Evolutionary conservation across 2,329 filamentous ascomycete species (phyloP).

Genomic region (Blumeria hordei): DNA sequence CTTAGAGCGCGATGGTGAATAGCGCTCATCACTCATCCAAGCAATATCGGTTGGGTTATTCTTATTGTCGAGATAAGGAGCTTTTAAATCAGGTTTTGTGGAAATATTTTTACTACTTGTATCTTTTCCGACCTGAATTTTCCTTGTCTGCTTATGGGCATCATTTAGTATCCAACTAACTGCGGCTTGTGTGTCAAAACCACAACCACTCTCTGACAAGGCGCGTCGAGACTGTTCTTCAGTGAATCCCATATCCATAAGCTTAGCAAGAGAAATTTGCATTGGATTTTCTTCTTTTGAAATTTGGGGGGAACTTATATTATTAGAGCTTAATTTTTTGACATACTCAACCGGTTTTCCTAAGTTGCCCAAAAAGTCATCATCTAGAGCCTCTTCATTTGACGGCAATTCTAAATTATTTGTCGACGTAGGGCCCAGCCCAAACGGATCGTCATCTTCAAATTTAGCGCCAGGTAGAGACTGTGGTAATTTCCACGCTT

Average conservation of each 20-base stretch:
- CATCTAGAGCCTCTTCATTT: conserved; percentile 17
- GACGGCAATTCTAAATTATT: conserved; percentile 14
- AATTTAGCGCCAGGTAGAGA: conserved; percentile 16
- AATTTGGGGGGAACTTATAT: conserved; percentile 4
- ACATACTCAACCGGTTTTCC: conserved; percentile 40
- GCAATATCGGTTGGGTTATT: conserved; percentile 2
- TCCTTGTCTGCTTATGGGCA: conserved; percentile 62
- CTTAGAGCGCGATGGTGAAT: conserved; percentile 22
- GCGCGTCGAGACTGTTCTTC: conserved; percentile 62
- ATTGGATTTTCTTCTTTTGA: conserved; percentile 23
- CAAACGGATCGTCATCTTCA: conserved; percentile 70
- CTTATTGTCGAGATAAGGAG: conserved; percentile 8
- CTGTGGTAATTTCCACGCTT: conserved; percentile 23
- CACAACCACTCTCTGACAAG: conserved; percentile 54
- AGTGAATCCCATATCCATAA: conserved; percentile 88
- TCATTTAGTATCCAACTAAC: conserved; percentile 79
- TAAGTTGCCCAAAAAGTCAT: conserved; percentile 41
- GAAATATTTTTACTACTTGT: conserved; percentile 6
- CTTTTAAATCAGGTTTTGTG: conserved; percentile 6
- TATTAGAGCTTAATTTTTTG: conserved; percentile 17
- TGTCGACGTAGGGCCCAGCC: conserved; percentile 25
- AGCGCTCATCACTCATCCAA: conserved; percentile 26
- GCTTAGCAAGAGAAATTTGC: conserved; percentile 61
- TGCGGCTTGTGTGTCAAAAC: conserved; percentile 61
- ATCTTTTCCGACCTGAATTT: conserved; percentile 34